phyloP scores from a whole-genome alignment of 805 yeast species.

The Starmerella powellii region DNA sequence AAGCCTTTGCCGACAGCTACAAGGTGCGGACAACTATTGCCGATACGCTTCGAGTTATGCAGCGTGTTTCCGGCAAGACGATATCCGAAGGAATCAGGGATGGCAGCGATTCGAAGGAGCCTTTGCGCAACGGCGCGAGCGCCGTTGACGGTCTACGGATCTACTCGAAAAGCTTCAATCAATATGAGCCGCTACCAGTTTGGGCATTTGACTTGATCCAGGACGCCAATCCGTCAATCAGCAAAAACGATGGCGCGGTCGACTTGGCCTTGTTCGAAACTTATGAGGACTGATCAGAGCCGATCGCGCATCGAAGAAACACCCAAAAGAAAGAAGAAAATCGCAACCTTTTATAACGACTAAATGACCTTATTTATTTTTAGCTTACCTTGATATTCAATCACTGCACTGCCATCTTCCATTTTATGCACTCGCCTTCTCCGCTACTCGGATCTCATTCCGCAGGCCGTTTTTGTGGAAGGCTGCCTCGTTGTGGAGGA shows the following conservation, averaged over 20 bases:
- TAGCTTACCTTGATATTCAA: no score
- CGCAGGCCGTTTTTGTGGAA: no score
- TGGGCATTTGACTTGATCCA: slow-evolving; percentile 49
- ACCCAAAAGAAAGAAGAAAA: no score
- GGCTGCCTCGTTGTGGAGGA: no score
- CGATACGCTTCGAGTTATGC: slow-evolving; percentile 17
- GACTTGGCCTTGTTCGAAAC: slow-evolving; percentile 45
- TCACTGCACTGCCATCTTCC: no score
- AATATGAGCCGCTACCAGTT: slow-evolving; percentile 31
- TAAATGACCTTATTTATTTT: slow-evolving; percentile 3
- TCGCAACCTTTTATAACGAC: background rate
- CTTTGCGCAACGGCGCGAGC: slow-evolving; percentile 5
- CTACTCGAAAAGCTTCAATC: slow-evolving; percentile 20
- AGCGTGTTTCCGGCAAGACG: background rate
- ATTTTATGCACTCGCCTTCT: no score
- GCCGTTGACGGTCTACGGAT: slow-evolving; percentile 17
- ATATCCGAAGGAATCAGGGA: background rate
- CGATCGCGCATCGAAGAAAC: no score
- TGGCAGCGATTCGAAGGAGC: background rate
- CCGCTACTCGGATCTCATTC: no score
- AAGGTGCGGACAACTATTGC: slow-evolving; percentile 8
- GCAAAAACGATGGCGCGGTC: slow-evolving; percentile 43
- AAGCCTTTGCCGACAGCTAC: slow-evolving; percentile 12
- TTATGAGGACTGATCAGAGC: slow-evolving; percentile 29
- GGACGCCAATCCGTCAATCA: slow-evolving; percentile 39